Conservation (phyloP, 305 asterid genomes). For the Rubia occidens region DNA sequence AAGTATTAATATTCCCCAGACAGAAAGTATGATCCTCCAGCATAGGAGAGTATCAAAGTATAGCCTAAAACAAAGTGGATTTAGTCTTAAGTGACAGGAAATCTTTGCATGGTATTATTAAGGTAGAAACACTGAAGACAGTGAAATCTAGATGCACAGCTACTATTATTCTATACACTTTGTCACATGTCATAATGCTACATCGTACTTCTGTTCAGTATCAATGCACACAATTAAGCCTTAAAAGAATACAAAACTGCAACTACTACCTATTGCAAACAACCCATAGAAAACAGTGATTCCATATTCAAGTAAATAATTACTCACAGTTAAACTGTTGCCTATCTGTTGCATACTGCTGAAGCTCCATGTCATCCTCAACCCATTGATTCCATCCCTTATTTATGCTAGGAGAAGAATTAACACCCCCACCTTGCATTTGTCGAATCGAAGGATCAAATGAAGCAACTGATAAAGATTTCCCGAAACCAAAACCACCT, state of each 20-base stretch:
- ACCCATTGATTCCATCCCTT: slow-evolving; percentile 25
- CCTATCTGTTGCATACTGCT: slow-evolving; percentile 29
- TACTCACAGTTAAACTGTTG: slow-evolving; percentile 36
- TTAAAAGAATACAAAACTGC: not conserved
- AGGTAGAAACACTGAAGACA: not conserved
- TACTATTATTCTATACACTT: not conserved
- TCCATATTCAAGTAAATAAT: slow-evolving; percentile 2
- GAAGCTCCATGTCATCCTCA: slow-evolving; percentile 19
- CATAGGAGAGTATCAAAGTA: not conserved
- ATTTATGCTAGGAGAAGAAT: slow-evolving; percentile 27
- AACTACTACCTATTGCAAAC: not conserved
- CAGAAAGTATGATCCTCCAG: not conserved
- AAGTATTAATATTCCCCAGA: not conserved
- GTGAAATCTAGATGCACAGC: not conserved
- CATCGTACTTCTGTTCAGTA: not conserved
- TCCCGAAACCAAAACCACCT: slow-evolving; percentile 28
- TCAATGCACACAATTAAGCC: not conserved
- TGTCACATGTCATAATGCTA: not conserved
- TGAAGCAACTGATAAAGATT: slow-evolving; percentile 33
- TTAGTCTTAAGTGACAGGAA: not conserved
- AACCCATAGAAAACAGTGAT: not conserved
- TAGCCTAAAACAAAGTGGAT: not conserved
- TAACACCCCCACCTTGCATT: slow-evolving; percentile 16
- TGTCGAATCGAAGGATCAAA: slow-evolving; percentile 33
- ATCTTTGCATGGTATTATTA: not conserved